Conservation (phyloP, 192 early-diverging fungal genomes). For the Backusella sp. region DNA sequence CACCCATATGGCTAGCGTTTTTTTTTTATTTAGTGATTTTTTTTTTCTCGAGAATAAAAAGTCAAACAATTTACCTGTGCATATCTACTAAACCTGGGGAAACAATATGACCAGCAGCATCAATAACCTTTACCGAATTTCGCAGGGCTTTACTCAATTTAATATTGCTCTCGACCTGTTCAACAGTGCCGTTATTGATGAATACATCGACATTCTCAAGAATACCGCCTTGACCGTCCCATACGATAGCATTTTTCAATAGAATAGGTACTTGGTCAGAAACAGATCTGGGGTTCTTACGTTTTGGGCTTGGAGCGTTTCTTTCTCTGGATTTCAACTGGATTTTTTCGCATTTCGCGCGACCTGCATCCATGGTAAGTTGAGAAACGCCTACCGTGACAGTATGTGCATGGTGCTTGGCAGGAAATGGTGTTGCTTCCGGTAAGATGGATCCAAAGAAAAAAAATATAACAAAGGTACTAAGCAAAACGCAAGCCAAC, state of each 20-base stretch:
- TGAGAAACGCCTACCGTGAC: not conserved
- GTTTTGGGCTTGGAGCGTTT: not conserved
- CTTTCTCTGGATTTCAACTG: not conserved
- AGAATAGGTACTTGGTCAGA: not conserved
- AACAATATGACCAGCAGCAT: constrained; percentile 52
- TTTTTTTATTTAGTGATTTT: not conserved
- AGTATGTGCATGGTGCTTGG: not conserved
- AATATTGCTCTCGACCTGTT: constrained; percentile 21
- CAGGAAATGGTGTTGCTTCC: not conserved
- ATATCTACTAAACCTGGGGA: constrained; percentile 62
- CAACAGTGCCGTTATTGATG: constrained; percentile 41
- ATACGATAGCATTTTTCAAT: constrained; percentile 35
- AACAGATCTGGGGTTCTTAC: constrained; percentile 16
- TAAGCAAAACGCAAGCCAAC: not conserved
- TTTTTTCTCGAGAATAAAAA: not conserved
- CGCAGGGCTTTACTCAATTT: not conserved
- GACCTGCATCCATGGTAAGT: not conserved
- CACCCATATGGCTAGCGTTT: constrained; percentile 57
- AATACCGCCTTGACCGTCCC: constrained; percentile 36
- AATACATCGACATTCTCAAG: constrained; percentile 38
- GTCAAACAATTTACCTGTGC: constrained; percentile 27
- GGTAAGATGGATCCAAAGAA: not conserved
- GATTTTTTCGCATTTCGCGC: not conserved
- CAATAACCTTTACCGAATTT: constrained; percentile 33
- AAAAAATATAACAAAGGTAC: not conserved